Conservation (phyloP, 1,139 yeast genomes). For the Wickerhamomyces sp. region DNA sequence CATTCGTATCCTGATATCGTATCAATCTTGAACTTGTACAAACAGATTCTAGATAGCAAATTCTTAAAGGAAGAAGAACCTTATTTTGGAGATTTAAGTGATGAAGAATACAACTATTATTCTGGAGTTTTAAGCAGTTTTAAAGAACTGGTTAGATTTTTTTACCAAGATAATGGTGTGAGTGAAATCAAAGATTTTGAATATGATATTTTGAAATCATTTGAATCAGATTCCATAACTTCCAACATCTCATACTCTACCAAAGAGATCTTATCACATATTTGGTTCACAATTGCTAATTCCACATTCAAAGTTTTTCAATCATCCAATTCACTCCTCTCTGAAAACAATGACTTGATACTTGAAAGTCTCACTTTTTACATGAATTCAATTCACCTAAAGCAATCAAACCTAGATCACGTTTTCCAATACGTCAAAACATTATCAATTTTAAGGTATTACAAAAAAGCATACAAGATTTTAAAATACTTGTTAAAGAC, state of each 20-base stretch:
- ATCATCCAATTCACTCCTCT: conserved; percentile 7
- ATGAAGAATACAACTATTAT: conserved; percentile 22
- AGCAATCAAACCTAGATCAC: background rate
- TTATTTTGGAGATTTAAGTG: conserved; percentile 23
- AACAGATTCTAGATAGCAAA: background rate
- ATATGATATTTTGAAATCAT: background rate
- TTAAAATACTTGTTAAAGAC: conserved; percentile 24
- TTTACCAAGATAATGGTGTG: conserved; percentile 10
- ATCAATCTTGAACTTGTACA: conserved; percentile 15
- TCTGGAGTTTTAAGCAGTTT: conserved; percentile 14
- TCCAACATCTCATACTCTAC: background rate
- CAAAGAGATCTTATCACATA: background rate
- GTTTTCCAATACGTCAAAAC: conserved; percentile 31
- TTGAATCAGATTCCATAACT: background rate
- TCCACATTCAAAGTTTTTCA: conserved; percentile 9
- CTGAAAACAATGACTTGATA: background rate
- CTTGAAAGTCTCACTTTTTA: background rate
- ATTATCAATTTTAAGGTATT: conserved; percentile 29
- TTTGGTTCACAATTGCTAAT: conserved; percentile 9
- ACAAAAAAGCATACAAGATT: conserved; percentile 30
- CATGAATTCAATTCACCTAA: background rate
- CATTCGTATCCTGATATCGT: conserved; percentile 29
- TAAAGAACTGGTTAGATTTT: conserved; percentile 8
- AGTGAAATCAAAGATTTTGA: background rate
- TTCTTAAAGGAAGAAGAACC: conserved; percentile 14